Evolutionary conservation across 805 yeast species (phyloP).

Genomic region (Candida easanensis): DNA sequence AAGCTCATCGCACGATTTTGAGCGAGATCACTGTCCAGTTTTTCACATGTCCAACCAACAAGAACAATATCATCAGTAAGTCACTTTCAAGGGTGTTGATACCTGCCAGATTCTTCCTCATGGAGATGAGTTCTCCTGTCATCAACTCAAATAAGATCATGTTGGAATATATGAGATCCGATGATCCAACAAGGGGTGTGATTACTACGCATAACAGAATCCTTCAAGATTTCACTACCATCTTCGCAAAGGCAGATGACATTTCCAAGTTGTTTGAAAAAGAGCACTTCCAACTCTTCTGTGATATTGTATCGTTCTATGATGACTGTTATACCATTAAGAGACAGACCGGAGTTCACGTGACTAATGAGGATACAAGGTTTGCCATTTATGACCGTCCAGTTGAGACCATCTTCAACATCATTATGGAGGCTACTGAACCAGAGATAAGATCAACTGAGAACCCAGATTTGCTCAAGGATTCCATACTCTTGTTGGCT

Average conservation of each 20-base stretch:
- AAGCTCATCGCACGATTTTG: conserved; percentile 79
- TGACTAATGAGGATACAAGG: conserved; percentile 51
- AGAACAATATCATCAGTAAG: conserved; percentile 43
- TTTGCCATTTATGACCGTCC: conserved; percentile 49
- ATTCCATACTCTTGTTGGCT: conserved; percentile 4
- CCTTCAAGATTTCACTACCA: conserved; percentile 16
- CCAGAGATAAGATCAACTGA: not conserved
- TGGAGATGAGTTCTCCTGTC: not conserved
- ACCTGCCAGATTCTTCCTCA: conserved; percentile 8
- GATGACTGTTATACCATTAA: conserved; percentile 56
- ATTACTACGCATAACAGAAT: conserved; percentile 13
- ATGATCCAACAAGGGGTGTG: conserved; percentile 25
- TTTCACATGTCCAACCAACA: conserved; percentile 84
- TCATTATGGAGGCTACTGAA: conserved; percentile 34
- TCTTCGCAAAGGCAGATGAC: conserved; percentile 30
- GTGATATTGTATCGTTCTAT: conserved; percentile 41
- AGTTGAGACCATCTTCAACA: conserved; percentile 41
- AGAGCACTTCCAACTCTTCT: conserved; percentile 28
- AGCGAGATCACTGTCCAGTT: conserved; percentile 77
- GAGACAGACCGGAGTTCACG: conserved; percentile 69
- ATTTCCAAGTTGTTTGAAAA: conserved; percentile 30
- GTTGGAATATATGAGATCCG: conserved; percentile 30
- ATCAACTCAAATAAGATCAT: conserved; percentile 17
- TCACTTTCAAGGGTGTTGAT: conserved; percentile 8
- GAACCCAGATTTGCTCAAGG: not conserved